Evolutionary conservation across 2,329 filamentous ascomycete species (phyloP), one percentile per base, ranked within the genome.

Genomic region (Cladosporium sp.): DNA sequence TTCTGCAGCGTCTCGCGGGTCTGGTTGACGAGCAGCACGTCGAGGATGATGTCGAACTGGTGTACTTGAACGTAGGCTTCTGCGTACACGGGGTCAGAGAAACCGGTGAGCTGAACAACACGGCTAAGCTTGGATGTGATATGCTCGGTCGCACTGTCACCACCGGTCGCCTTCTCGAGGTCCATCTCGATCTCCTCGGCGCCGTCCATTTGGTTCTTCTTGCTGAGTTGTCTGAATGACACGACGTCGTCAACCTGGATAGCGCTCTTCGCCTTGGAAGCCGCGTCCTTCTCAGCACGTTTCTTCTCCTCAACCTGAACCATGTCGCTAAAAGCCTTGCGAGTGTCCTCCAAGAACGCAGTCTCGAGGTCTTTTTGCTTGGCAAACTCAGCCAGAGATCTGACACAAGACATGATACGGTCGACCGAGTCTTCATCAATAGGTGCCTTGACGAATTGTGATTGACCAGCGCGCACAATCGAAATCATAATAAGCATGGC

Each of bases 401-500:
- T 85, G 27, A 99, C 89, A 66, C 92, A 97, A 34, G 89, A 90
- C 93, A 99, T 97, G 68, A 99, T 92, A 62, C 93, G 85, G 69
- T 99, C 93, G n/a, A 97, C 82, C 0, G 93, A 96, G 68, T 99
- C 93, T 68, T 99, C 93, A 56, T 99, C 93, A 57, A 99, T 97
- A 2, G 90, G 88, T 1, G 89, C 87, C 75, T 97, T 97, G 65
- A 95, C 93, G 61, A 99, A 99, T 57, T 96, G 89, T n/a, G 92
- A 97, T 72, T 99, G 93, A 36, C 93, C 93, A 54, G 96, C 93
- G 43, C 93, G 90, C 59, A 99, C 89, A 60, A 99, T 95, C 4
- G 93, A 97, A 61, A 99, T 96, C 91, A 97, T 96, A 67, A 99
- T 97, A 47, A 99, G 80, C 93, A 99, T 99, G 39, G 93, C 93